phyloP scores from a whole-genome alignment of 768 basidiomycete species.

The Cyclocybe cylindracea region DNA sequence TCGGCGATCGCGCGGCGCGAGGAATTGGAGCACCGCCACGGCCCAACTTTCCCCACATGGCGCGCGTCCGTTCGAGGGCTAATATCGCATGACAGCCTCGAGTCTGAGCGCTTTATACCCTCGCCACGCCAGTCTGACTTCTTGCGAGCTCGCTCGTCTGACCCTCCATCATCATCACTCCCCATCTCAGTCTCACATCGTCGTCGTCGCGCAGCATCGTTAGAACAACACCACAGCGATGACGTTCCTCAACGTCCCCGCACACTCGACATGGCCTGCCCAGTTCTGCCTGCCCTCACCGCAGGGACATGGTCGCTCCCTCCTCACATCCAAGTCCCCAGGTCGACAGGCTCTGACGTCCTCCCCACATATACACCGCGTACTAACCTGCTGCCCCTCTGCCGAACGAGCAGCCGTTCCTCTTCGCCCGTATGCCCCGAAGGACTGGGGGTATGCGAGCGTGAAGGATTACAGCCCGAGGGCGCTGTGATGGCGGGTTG shows the following conservation, averaged over 20 bases:
- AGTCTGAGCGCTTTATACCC: too few species aligned
- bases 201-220: neutral
- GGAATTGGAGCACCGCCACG: neutral
- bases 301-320: slow-evolving; percentile 56
- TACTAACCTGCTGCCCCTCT: slow-evolving; percentile 74
- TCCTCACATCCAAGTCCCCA: slow-evolving; percentile 82
- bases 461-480: slow-evolving; percentile 64
- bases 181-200: neutral
- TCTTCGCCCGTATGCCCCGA: slow-evolving; percentile 60
- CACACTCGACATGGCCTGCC: slow-evolving; percentile 59
- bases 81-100: too few species aligned
- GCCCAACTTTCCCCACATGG: too few species aligned
- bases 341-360: slow-evolving; percentile 80
- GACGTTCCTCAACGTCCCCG: slow-evolving; percentile 29
- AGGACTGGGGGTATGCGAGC: slow-evolving; percentile 36
- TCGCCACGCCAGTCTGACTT: too few species aligned
- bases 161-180: too few species aligned
- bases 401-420: slow-evolving; percentile 39
- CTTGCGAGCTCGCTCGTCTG: too few species aligned
- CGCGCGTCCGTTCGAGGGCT: too few species aligned
- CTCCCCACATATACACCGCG: slow-evolving; percentile 84
- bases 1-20: neutral
- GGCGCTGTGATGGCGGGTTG: slow-evolving; percentile 65
- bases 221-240: slow-evolving; percentile 13
- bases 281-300: slow-evolving; percentile 58